Percentiles rank a stretch among this genome's conserved stretches.
Evolutionary conservation across 768 basidiomycete genomes (phyloP).

Genomic region (Chiua virens): DNA sequence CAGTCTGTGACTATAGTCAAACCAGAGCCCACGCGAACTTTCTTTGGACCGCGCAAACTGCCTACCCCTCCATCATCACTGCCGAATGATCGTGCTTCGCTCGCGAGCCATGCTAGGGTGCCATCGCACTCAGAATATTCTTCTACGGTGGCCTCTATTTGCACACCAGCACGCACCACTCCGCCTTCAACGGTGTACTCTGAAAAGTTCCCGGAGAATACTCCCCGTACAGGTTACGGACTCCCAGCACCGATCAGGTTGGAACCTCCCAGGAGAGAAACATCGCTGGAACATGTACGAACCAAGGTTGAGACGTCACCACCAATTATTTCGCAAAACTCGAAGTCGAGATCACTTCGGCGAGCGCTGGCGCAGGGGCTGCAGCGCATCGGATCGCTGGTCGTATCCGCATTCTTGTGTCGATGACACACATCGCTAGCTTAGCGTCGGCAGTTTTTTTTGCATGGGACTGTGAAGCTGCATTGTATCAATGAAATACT

Average conservation of each 20-base stretch:
- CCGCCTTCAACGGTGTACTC: constrained; percentile 31
- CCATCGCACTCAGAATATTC: constrained; percentile 24
- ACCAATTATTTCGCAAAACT: constrained; percentile 20
- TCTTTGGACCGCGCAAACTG: constrained; percentile 29
- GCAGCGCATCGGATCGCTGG: constrained; percentile 29
- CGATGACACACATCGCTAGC: constrained; percentile 21
- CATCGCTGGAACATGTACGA: constrained; percentile 23
- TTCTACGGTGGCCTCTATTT: constrained; percentile 26
- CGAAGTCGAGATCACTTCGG: constrained; percentile 25
- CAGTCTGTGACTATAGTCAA: constrained; percentile 7
- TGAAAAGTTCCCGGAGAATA: constrained; percentile 31
- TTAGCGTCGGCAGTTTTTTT: constrained; percentile 3
- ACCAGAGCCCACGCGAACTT: constrained; percentile 20
- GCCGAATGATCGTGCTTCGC: constrained; percentile 23
- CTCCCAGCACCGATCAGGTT: constrained; percentile 13
- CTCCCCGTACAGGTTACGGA: constrained; percentile 23
- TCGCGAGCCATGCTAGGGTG: constrained; percentile 14
- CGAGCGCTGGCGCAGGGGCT: constrained; percentile 23
- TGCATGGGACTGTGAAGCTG: constrained; percentile 26
- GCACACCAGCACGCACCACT: constrained; percentile 28
- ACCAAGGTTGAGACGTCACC: constrained; percentile 20
- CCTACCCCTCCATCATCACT: constrained; percentile 31
- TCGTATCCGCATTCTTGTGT: constrained; percentile 31
- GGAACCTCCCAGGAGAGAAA: constrained; percentile 22
- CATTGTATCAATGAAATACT: constrained; percentile 22